These are phyloP conservation scores for Physcomitrellopsis africana DNA, from an alignment of 225 moss, liverwort and hornwort species.

Conservation along the genomic window DNA sequence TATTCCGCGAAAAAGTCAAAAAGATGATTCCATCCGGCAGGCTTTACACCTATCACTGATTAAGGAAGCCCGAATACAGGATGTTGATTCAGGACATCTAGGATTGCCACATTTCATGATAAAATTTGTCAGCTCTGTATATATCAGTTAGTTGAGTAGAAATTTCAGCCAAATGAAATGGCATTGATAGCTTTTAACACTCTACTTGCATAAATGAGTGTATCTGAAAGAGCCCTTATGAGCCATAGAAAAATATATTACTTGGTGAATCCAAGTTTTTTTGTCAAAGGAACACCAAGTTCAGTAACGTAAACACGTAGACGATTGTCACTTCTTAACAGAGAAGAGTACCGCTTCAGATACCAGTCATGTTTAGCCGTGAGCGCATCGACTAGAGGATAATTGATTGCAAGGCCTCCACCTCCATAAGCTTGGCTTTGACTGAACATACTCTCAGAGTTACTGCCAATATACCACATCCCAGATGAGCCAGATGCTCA, in stretches of 20 bases:
- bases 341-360: slow-evolving; percentile 73
- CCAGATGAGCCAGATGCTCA: slow-evolving; percentile 88
- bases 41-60: too few relatives aligned
- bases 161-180: too few relatives aligned
- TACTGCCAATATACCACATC: slow-evolving; percentile 90
- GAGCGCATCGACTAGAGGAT: slow-evolving; percentile 71
- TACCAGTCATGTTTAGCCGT: slow-evolving; percentile 79
- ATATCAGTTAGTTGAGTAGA: too few relatives aligned
- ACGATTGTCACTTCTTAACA: slow-evolving; percentile 89
- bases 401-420: slow-evolving; percentile 91
- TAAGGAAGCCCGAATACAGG: too few relatives aligned
- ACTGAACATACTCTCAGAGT: slow-evolving; percentile 91
- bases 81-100: too few relatives aligned
- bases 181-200: too few relatives aligned
- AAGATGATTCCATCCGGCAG: too few relatives aligned
- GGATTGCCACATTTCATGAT: too few relatives aligned
- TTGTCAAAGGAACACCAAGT: slow-evolving; percentile 83
- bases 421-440: slow-evolving; percentile 87
- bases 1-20: too few relatives aligned
- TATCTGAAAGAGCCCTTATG: background rate
- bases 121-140: too few relatives aligned
- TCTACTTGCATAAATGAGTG: background rate
- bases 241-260: slow-evolving; percentile 19
- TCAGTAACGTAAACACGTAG: slow-evolving; percentile 86
- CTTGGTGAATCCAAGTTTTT: slow-evolving; percentile 87